Base-by-base conservation (phyloP, 2,329 filamentous ascomycete genomes). In the Aspergillus sergii region DNA sequence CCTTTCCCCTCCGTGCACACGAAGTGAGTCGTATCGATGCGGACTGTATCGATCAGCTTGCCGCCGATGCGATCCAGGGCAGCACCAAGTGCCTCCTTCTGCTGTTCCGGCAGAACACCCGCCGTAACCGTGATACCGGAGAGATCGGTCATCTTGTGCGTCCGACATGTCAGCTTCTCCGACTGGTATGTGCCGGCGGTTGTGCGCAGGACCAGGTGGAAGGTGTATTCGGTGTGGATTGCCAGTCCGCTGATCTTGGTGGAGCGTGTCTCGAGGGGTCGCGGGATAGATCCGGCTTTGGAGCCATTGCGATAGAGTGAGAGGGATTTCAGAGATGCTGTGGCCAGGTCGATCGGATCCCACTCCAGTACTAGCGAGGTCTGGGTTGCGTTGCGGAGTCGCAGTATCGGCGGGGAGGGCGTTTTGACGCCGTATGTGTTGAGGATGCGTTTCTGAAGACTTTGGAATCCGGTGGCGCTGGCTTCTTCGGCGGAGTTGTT, bases 361-460 rank as follows among this genome's bases (percentile, higher is more conserved):
- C 95, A 99, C 81, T 98, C 95, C 58, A 99, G 91, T 43, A 99
- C 95, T 53, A 98, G 91, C 32, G 92, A 96, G n/a, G 95, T 99
- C 80, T 99, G 95, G 1, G 95, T 99, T 60, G 94, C 94, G 85
- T 98, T 99, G 80, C 93, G 91, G 79, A 95, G 96, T 73, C 93
- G 92, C 41, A 99, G 88, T 57, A 91, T 80, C 9, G 95, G 95
- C 1, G 90, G 83, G 28, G 86, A 81, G 36, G 95, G 95, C 62
- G 92, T 89, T 64, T 87, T 84, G 69, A 91, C 88, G 71, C 95
- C 95, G 77, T 98, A 98, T 59, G 91, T 91, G 71, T 86, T 85
- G 80, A 91, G 91, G 81, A 99, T 98, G 71, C 90, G 89, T 72
- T 91, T 88, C 82, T 99, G 95, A n/a, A 99, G 90, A 36, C 87